phyloP scores from a whole-genome alignment of 139 green algal genomes.

The Picochlorum sp. region DNA sequence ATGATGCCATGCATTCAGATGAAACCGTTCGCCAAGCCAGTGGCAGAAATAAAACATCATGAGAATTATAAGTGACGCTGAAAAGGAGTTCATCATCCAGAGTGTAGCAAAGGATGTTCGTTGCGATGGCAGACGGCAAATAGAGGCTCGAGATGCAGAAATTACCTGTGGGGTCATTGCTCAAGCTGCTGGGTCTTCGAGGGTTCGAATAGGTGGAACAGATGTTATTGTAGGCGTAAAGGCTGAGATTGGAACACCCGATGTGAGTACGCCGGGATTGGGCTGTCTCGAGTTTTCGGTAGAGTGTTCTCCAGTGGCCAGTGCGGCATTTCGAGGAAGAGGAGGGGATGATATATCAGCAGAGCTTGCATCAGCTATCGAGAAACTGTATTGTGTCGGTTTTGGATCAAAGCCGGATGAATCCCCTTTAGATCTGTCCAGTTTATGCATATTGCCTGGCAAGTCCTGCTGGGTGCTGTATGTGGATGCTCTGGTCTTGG shows the following conservation, averaged over 20 bases:
- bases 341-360: constrained; percentile 53
- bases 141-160: constrained; percentile 46
- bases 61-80: not conserved
- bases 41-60: not conserved
- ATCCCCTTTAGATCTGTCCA: constrained; percentile 35
- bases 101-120: constrained; percentile 30
- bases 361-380: constrained; percentile 44
- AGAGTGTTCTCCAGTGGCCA: constrained; percentile 69
- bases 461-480: constrained; percentile 75
- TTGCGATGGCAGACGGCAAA: constrained; percentile 48
- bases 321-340: constrained; percentile 58
- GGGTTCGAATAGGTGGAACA: constrained; percentile 58
- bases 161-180: constrained; percentile 59
- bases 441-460: constrained; percentile 61
- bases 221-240: constrained; percentile 78
- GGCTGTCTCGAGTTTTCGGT: constrained; percentile 55
- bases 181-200: constrained; percentile 68
- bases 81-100: constrained; percentile 21
- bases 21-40: too few relatives aligned
- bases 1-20: too few relatives aligned
- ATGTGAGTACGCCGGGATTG: constrained; percentile 31
- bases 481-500: constrained; percentile 75
- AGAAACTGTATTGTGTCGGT: constrained; percentile 32
- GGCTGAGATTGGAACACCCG: constrained; percentile 44
- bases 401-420: not conserved